Base-by-base conservation (phyloP, 768 basidiomycete species). In the Dioszegia crocea region DNA sequence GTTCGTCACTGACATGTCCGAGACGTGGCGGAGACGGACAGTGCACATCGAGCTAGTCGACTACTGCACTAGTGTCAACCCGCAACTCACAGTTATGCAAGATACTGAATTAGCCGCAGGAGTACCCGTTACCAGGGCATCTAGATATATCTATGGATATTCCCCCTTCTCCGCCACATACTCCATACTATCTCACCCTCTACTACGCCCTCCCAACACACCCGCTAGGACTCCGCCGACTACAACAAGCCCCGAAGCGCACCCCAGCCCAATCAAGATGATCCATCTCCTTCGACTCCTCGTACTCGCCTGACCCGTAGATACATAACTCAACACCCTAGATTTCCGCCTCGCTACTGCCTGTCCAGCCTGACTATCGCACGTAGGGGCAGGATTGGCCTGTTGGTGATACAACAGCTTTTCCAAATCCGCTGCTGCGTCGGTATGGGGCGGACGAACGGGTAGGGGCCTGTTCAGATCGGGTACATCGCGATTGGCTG, bases 271-370 rank as follows among this genome's bases (percentile, higher is more conserved):
- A 5, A 31, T 49, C n/a, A 40, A 59, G 19, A 60, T 62, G 56
- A n/a, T 26, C 55, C 39, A 33, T 31, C 33, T 62, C 56, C 52
- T 48, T 45, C 50, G 46, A 46, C 47, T 62, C 56, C 45, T 19
- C 14, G 5, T 17, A 21, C 54, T 56, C 19, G 30, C 30, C 30
- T 45, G 54, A 21, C 54, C 44, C 6, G 41, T 46, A 23, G 54
- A 53, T 2, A 53, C 24, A n/a, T 53, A 53, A 16, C 51, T 53
- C 23, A 40, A n/a, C 51, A 53, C 51, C 24, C 17, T 48, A 4
- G 47, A 48, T n/a, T 29, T 30, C n/a, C 47, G n/a, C 31, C 21
- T 14, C n/a, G 36, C 49, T 19, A 10, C 47, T 30, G 11, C 19
- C 47, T 17, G 8, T 3, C 16, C 5, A 12, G 19, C 12, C 16